Evolutionary conservation across 1,284 basidiomycete species (phyloP).

Genomic region (Chalciporus piperatoides): DNA sequence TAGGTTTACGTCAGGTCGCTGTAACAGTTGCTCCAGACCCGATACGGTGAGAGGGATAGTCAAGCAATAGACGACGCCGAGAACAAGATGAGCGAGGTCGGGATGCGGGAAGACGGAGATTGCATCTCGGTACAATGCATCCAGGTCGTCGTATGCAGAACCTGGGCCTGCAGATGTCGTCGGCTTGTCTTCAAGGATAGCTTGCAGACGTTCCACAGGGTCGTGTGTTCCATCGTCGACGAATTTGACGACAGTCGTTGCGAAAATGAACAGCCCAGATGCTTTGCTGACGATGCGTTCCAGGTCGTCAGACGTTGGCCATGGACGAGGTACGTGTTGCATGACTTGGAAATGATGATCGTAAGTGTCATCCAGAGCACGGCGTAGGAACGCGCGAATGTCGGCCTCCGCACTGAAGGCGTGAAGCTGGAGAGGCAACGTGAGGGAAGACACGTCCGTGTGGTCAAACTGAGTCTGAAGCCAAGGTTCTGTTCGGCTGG

Average conservation of each 20-base stretch:
- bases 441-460: slow-evolving; percentile 10
- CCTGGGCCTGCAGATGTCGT: not conserved
- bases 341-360: slow-evolving; percentile 21
- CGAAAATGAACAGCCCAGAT: slow-evolving; percentile 28
- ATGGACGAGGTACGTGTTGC: slow-evolving; percentile 18
- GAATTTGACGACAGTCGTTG: slow-evolving; percentile 23
- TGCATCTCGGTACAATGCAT: slow-evolving; percentile 21
- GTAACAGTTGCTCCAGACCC: slow-evolving; percentile 17
- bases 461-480: slow-evolving; percentile 12
- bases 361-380: slow-evolving; percentile 10
- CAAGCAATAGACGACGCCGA: slow-evolving; percentile 22
- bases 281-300: slow-evolving; percentile 22
- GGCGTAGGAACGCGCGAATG: slow-evolving; percentile 20
- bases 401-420: slow-evolving; percentile 19
- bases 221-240: slow-evolving; percentile 12
- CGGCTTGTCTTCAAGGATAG: slow-evolving; percentile 14
- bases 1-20: slow-evolving; percentile 16
- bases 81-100: slow-evolving; percentile 17
- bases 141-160: slow-evolving; percentile 23
- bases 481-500: slow-evolving; percentile 21
- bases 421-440: slow-evolving; percentile 16
- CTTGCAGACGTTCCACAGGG: slow-evolving; percentile 16
- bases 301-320: slow-evolving; percentile 23
- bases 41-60: slow-evolving; percentile 16
- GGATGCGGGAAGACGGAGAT: slow-evolving; percentile 18